Evolutionary conservation across 352 stramenopile genomes (phyloP), one percentile per base, ranked within the genome.

Genomic region (Peronospora farinosa): DNA sequence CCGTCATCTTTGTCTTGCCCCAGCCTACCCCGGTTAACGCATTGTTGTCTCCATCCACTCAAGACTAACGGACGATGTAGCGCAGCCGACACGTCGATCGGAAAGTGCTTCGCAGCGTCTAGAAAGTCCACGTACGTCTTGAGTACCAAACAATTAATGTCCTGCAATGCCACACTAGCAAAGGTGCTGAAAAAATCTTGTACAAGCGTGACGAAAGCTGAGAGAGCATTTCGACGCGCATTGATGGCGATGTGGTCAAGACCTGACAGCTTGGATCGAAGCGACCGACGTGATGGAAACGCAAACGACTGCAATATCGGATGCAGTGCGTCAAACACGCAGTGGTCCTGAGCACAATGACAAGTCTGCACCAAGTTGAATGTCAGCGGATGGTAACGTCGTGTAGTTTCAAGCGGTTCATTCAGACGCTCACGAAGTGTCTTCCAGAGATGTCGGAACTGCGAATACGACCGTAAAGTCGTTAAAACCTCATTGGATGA

Each of bases 391-490:
- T 21, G 55, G 19, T 36, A 46, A 19, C 35, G 47, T 31, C 33
- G 32, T 2, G 16, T 41, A 11, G 21, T 4, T 32, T 16, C 25
- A 11, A 21, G 10, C 30, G 46, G 38, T 27, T 60, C 57, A 28
- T 54, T 55, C 7, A 63, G 25, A 27, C 36, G 54, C 11, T 57
- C 28, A 1, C 43, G 37, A 17, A 88, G 67, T 45, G 59, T 58
- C 40, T 74, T 72, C 51, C 78, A 74, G 27, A 88, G 59, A 9
- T 45, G 59, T n/a, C 74, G 73, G 61, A 88, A 88, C 32, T 84
- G 74, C 31, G 68, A 74, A 42, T 76, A 77, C 1, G 70, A 78
- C 40, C 70, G 63, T 41, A 68, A 47, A 6, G 69, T 68, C 32
- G 56, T 74, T 41, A 51, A 70, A 33, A 56, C 51, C 10, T 33